Conservation (phyloP, 768 basidiomycete genomes). For the Termitomyces sp. region DNA sequence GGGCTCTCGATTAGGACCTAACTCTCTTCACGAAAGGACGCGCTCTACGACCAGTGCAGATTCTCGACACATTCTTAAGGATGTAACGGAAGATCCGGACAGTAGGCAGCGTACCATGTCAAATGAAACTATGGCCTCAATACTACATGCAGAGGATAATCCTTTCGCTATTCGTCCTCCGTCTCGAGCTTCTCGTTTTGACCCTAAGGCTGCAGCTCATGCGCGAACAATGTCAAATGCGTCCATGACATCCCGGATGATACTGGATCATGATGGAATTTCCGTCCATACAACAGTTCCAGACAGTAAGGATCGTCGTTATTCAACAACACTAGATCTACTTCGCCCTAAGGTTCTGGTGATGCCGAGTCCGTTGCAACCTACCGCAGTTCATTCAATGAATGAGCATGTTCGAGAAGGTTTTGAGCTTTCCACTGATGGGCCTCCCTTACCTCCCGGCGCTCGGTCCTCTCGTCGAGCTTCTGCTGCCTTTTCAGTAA, state of each 20-base stretch:
- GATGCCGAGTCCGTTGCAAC: slow-evolving; percentile 87
- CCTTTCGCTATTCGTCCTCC: slow-evolving; percentile 68
- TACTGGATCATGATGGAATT: slow-evolving; percentile 50
- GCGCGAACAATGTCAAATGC: slow-evolving; percentile 58
- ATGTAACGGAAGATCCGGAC: slow-evolving; percentile 20
- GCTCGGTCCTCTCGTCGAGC: slow-evolving; percentile 53
- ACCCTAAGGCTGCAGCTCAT: slow-evolving; percentile 66
- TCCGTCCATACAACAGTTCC: slow-evolving; percentile 37
- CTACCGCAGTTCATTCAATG: slow-evolving; percentile 28
- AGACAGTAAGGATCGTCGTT: slow-evolving; percentile 45
- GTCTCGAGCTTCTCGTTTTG: slow-evolving; percentile 66
- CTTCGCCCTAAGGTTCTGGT: slow-evolving; percentile 89
- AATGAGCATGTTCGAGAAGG: slow-evolving; percentile 41
- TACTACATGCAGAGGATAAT: slow-evolving; percentile 45
- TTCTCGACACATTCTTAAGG: slow-evolving; percentile 38
- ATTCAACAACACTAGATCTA: slow-evolving; percentile 72
- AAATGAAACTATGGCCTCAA: slow-evolving; percentile 41
- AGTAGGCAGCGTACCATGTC: slow-evolving; percentile 30
- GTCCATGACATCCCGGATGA: slow-evolving; percentile 60
- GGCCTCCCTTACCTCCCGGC: slow-evolving; percentile 72
- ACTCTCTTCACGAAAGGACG: slow-evolving; percentile 34
- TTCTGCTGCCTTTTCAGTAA: slow-evolving; percentile 31
- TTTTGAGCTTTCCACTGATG: slow-evolving; percentile 63
- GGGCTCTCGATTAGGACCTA: slow-evolving; percentile 12
- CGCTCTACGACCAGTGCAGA: slow-evolving; percentile 49